Percentiles rank a stretch among this genome's conserved stretches.
These are phyloP conservation scores for Fusarium sarcochroum DNA, from an alignment of 2,329 filamentous ascomycete species.

Conservation along the genomic window DNA sequence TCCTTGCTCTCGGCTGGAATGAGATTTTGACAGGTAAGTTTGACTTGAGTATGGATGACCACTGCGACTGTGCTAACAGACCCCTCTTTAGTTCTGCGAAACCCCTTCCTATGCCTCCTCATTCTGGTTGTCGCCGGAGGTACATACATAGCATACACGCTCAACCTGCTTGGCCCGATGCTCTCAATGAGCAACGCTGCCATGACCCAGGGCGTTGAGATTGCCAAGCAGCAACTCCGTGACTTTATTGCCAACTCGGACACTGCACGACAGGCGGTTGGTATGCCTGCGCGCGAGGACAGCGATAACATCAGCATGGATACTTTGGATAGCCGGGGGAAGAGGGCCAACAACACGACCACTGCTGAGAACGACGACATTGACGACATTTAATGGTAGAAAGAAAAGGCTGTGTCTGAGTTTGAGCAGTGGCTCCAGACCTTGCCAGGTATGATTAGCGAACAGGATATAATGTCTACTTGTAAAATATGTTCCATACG, in stretches of 20 bases:
- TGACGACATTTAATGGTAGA: constrained; percentile 71
- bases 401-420: constrained; percentile 49
- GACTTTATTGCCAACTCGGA: constrained; percentile 93
- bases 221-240: constrained; percentile 90
- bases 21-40: constrained; percentile 91
- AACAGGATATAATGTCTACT: constrained; percentile 52
- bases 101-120: constrained; percentile 93
- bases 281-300: constrained; percentile 71
- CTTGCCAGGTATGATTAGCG: constrained; percentile 40
- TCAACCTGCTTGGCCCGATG: constrained; percentile 97
- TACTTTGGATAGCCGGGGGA: constrained; percentile 72
- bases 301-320: constrained; percentile 70
- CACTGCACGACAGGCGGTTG: constrained; percentile 84
- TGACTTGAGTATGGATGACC: neutral
- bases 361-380: constrained; percentile 59
- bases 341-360: constrained; percentile 57
- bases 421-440: constrained; percentile 33
- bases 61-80: constrained; percentile 22
- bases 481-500: constrained; percentile 26
- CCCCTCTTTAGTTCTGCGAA: constrained; percentile 80
- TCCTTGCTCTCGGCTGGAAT: constrained; percentile 97
- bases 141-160: constrained; percentile 90
- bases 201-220: constrained; percentile 85
- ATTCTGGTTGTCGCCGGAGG: constrained; percentile 81
- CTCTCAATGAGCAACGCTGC: constrained; percentile 95